These are phyloP conservation scores for Leptodermis oblonga DNA, from an alignment of 257 asterid species.

Conservation along the genomic window DNA sequence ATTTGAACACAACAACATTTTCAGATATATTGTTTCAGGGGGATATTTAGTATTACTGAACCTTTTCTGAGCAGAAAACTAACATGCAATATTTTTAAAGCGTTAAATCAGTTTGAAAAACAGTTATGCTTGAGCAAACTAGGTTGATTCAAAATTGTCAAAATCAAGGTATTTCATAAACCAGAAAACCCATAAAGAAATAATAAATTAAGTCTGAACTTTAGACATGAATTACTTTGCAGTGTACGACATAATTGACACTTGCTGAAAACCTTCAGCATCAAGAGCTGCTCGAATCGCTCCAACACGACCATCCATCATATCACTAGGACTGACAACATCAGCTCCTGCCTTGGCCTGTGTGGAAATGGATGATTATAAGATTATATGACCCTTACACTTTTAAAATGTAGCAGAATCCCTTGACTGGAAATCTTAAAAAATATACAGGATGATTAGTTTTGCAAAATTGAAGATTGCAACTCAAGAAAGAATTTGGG, in stretches of 20 bases:
- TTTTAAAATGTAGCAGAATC: not conserved
- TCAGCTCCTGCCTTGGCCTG: constrained; percentile 99
- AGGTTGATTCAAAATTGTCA: not conserved
- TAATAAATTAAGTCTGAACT: not conserved
- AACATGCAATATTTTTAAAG: not conserved
- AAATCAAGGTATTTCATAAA: not conserved
- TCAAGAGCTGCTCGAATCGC: constrained; percentile 92
- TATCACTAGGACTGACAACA: constrained; percentile 95
- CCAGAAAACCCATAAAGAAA: constrained; percentile 6
- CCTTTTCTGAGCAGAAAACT: not conserved
- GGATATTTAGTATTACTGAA: not conserved
- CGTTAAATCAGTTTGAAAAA: not conserved
- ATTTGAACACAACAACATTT: not conserved
- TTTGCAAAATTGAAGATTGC: not conserved
- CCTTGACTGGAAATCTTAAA: not conserved
- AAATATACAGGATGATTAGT: not conserved
- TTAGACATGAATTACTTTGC: constrained; percentile 55
- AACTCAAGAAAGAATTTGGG: constrained; percentile 9
- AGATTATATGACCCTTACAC: not conserved
- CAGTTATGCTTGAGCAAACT: not conserved
- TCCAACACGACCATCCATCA: constrained; percentile 99
- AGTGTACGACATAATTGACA: constrained; percentile 92
- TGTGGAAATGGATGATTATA: not conserved
- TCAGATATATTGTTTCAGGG: not conserved
- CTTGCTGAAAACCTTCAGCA: constrained; percentile 80